Evolutionary conservation across 164 flowering plant species (phyloP), one percentile per base, ranked within the genome.

Genomic region (Magnolia kwangsiensis): DNA sequence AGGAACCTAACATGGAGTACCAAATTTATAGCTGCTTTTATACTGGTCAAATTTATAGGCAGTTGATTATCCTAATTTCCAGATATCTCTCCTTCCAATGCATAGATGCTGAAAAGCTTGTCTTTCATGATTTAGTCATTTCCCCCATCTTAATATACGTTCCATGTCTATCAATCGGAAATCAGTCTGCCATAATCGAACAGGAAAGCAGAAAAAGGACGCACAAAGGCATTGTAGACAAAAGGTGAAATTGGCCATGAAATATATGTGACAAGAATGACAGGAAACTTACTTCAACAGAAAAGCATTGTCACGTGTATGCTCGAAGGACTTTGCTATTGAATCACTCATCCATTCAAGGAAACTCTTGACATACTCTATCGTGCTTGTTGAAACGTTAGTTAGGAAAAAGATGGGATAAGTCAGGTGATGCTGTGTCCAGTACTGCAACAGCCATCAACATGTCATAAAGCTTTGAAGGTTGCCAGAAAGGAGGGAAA

Each of bases 341-440:
- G 95, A 83, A 79, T 96, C 99, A 84, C 95, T 91, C 99, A 96
- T 96, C 97, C 97, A 96, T 87, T 96, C 99, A 68, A 96, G 92
- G 78, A 94, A 96, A 79, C 98, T 96, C 89, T 96, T 94, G 21
- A 86, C 94, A 84, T 90, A 94, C 58, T 94, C 98, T 66, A 94
- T 82, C 8, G 98, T 94, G 86, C 98, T 94, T 59, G 99, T 86
- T 71, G 98, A 72, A 76, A 96, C 97, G 84, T 90, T 87, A 21
- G 99, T 90, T 68, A 96, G 91, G 78, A 96, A 91, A 87, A 76
- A 92, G 69, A 96, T 90, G 24, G 99, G 99, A 81, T 86, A 92
- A 65, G 85, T 82, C 80, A 94, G 83, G 79, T 84, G 87, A 77
- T 87, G 81, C 27, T 88, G 91, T 68, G 82, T 81, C 98, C 98